Percentiles rank a stretch among this genome's conserved stretches.
These are phyloP conservation scores for Phlegmacium glaucopus DNA, from an alignment of 768 basidiomycete genomes.

Conservation along the genomic window DNA sequence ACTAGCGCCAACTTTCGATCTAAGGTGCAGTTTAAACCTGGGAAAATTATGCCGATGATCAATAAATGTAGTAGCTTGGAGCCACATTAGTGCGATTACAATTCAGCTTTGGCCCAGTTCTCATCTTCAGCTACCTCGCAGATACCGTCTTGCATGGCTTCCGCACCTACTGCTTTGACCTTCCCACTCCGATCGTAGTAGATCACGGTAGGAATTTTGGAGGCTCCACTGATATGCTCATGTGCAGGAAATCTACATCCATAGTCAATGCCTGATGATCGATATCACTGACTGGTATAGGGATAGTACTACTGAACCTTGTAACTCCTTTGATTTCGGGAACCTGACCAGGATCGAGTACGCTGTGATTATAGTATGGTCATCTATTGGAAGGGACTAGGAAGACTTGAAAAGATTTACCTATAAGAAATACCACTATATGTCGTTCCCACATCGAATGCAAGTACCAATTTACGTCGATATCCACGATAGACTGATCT, in stretches of 20 bases:
- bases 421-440: slow-evolving; percentile 37
- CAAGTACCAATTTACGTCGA: slow-evolving; percentile 35
- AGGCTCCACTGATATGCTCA: slow-evolving; percentile 36
- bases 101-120: slow-evolving; percentile 45
- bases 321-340: too few species aligned
- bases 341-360: too few species aligned
- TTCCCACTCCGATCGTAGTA: slow-evolving; percentile 41
- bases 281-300: background rate
- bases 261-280: background rate
- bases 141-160: slow-evolving; percentile 37
- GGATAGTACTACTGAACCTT: too few species aligned
- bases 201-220: slow-evolving; percentile 40
- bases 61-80: background rate
- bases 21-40: slow-evolving; percentile 33
- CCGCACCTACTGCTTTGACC: slow-evolving; percentile 43
- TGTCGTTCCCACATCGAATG: slow-evolving; percentile 42
- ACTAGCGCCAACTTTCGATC: slow-evolving; percentile 9
- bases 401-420: too few species aligned
- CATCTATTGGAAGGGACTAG: too few species aligned
- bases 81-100: slow-evolving; percentile 26
- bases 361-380: too few species aligned
- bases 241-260: slow-evolving; percentile 44
- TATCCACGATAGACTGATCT: slow-evolving; percentile 37
- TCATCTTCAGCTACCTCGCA: slow-evolving; percentile 38
- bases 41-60: too few species aligned